Evolutionary conservation across 441 rosid genomes (phyloP).

Genomic region (Macaranga tanarius): DNA sequence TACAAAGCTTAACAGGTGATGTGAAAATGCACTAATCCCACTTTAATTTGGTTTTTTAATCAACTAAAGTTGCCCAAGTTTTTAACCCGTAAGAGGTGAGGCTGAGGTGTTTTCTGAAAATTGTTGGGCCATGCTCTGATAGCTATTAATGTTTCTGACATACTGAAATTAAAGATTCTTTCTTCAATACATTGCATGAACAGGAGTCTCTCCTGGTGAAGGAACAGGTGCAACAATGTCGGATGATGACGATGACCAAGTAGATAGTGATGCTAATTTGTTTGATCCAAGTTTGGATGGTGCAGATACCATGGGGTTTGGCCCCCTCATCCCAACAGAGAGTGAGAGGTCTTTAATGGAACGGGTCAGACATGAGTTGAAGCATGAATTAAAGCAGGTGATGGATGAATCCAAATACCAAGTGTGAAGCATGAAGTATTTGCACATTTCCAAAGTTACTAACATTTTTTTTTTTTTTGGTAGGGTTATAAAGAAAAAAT

Average conservation of each 20-base stretch:
- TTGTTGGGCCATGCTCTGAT: neutral
- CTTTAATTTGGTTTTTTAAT: neutral
- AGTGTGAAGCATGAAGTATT: neutral
- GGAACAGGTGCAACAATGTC: conserved; percentile 99
- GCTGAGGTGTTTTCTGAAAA: too few species aligned
- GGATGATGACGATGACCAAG: conserved; percentile 95
- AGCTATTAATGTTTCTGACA: neutral
- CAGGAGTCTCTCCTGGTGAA: conserved; percentile 97
- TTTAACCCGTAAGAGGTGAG: neutral
- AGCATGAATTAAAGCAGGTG: conserved; percentile 97
- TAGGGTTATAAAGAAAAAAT: conserved; percentile 98
- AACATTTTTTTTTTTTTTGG: neutral
- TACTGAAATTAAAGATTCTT: neutral
- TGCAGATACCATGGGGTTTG: conserved; percentile 73
- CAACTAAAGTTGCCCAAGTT: neutral
- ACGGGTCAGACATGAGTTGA: conserved; percentile 91
- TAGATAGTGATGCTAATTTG: conserved; percentile 81
- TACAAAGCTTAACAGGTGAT: conserved; percentile 93
- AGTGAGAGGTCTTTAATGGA: conserved; percentile 96
- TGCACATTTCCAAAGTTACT: neutral
- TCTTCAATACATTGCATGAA: conserved; percentile 2
- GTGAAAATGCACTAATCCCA: neutral
- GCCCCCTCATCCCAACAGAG: conserved; percentile 94
- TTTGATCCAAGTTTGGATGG: conserved; percentile 82
- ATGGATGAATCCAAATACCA: neutral